phyloP scores from a whole-genome alignment of 441 rosid species.

The Capsella rubella region DNA sequence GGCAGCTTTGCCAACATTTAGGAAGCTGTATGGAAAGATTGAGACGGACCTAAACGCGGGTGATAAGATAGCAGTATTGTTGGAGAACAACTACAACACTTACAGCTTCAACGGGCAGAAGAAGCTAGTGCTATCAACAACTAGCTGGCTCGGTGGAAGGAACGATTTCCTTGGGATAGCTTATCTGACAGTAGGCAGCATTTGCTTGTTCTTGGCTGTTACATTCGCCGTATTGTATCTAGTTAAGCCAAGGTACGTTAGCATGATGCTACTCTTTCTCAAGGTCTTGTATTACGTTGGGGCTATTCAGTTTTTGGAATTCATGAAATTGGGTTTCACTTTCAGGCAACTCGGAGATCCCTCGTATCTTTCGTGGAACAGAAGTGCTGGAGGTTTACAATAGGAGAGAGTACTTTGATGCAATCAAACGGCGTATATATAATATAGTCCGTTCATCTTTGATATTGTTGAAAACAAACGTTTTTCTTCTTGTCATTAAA shows the following conservation, averaged over 20 bases:
- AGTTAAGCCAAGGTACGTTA: slow-evolving; percentile 79
- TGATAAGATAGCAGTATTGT: slow-evolving; percentile 55
- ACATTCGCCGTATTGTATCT: slow-evolving; percentile 78
- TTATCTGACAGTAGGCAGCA: slow-evolving; percentile 74
- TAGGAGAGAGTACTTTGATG: not conserved
- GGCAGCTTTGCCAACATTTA: slow-evolving; percentile 94
- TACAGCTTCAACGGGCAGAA: slow-evolving; percentile 81
- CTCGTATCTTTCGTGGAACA: slow-evolving; percentile 85
- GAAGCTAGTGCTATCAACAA: slow-evolving; percentile 83
- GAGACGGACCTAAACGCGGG: slow-evolving; percentile 65
- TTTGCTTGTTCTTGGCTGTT: slow-evolving; percentile 81
- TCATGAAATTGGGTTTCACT: slow-evolving; percentile 39
- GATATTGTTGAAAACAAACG: slow-evolving; percentile 15
- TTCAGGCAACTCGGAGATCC: slow-evolving; percentile 95
- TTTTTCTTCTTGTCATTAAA: not conserved
- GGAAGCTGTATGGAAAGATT: slow-evolving; percentile 91
- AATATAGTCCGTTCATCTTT: not conserved
- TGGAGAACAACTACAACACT: slow-evolving; percentile 78
- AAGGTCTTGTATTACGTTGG: not conserved
- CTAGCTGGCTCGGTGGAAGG: slow-evolving; percentile 89
- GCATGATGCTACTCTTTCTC: slow-evolving; percentile 16
- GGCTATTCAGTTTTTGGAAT: too few species aligned
- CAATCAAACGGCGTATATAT: slow-evolving; percentile 1
- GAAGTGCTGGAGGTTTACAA: slow-evolving; percentile 69
- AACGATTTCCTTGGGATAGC: slow-evolving; percentile 84